Base-by-base conservation (phyloP, 2,329 filamentous ascomycete species). In the Cladosporium sp. region DNA sequence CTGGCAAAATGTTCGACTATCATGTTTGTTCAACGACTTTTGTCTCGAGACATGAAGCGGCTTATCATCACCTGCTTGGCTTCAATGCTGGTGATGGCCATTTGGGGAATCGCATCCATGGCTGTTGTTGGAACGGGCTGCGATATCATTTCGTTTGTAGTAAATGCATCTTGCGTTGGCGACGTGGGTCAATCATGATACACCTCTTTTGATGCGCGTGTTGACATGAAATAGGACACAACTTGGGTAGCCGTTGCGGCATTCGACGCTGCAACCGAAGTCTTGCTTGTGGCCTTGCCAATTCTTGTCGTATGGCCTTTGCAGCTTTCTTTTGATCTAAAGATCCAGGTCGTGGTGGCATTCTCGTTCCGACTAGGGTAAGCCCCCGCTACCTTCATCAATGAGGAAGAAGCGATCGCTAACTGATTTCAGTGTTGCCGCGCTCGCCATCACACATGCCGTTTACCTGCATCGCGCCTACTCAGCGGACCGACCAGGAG, bases 191-290 rank as follows among this genome's bases (percentile, higher is more conserved):
- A n/a, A n/a, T n/a, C n/a, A n/a, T n/a, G n/a, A n/a, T n/a, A n/a
- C n/a, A n/a, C n/a, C 12, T 17, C 6, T 22, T 8, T 11, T n/a
- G 19, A 41, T 41, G 7, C 13, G 12, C 11, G 18, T 13, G 22
- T 17, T 41, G 38, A 41, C 38, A 13, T 24, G 20, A 12, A n/a
- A 6, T 20, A 34, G 42, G 24, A 17, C 20, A 43, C 63, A 2
- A 65, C 67, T n/a, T 75, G 72, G 70, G 61, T 67, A 20, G 60
- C 64, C 2, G 60, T 73, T 17, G 63, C 63, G 2, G 66, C 58
- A 0, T 60, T 75, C 19, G 73, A 76, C 37, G 59, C 74, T 4
- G 15, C 68, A 17, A 69, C 67, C 9, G 74, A 77, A 55, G 22
- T 66, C 1, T 52, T 62, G 2, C 52, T 69, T 11, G 52, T 70